phyloP scores from a whole-genome alignment of 805 yeast genomes.

The Candida wancherniae region DNA sequence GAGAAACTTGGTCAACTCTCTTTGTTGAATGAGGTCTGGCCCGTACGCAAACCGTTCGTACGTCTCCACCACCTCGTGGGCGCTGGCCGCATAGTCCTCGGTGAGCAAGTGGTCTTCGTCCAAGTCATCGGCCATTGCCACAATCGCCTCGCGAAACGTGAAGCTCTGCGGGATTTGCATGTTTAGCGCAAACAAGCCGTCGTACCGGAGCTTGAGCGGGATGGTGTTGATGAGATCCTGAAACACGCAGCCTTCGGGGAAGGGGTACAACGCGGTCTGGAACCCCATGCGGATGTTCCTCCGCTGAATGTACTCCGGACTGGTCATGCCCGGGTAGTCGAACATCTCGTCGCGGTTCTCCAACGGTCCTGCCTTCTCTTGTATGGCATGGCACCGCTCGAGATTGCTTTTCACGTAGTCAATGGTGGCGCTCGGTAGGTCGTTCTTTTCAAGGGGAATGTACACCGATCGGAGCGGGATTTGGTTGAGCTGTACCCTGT shows the following conservation, averaged over 20 bases:
- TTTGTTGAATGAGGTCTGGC: conserved; percentile 52
- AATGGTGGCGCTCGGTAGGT: conserved; percentile 35
- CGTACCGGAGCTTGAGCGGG: conserved; percentile 53
- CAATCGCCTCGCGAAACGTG: conserved; percentile 40
- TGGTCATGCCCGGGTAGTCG: conserved; percentile 38
- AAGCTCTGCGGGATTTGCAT: conserved; percentile 33
- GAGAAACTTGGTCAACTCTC: conserved; percentile 59
- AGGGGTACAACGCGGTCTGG: conserved; percentile 16
- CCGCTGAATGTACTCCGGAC: conserved; percentile 37
- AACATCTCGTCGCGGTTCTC: conserved; percentile 20
- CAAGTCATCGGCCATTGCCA: conserved; percentile 25
- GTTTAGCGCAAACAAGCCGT: conserved; percentile 36
- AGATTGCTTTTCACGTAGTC: conserved; percentile 24
- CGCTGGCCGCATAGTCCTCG: conserved; percentile 13
- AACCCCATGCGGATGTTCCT: conserved; percentile 22
- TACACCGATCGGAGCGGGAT: conserved; percentile 64
- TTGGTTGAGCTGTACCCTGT: conserved; percentile 58
- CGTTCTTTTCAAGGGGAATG: conserved; percentile 55
- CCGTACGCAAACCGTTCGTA: conserved; percentile 72
- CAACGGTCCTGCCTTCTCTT: conserved; percentile 35
- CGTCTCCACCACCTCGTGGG: conserved; percentile 30
- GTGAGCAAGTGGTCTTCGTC: conserved; percentile 9
- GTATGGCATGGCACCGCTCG: conserved; percentile 23
- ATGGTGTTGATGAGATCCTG: conserved; percentile 58
- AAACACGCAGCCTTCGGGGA: conserved; percentile 33